Evolutionary conservation across 495 filamentous ascomycete species (phyloP).

Genomic region (Cenococcum geophilum): DNA sequence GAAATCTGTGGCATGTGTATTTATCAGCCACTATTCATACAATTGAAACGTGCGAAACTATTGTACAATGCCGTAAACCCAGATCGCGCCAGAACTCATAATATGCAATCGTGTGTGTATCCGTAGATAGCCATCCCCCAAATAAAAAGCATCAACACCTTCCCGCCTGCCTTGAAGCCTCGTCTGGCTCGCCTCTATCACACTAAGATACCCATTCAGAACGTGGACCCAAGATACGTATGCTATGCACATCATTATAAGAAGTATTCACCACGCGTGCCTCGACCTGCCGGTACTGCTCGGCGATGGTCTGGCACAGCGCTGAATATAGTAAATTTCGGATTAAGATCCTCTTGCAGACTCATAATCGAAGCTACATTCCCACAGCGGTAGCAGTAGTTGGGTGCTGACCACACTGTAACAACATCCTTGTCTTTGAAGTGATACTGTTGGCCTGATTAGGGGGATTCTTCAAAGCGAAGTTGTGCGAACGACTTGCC

Average conservation of each 20-base stretch:
- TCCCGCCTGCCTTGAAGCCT: not conserved
- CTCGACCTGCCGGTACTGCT: conserved; percentile 73
- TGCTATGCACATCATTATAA: conserved; percentile 49
- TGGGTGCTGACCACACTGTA: conserved; percentile 98
- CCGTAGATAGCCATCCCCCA: not conserved
- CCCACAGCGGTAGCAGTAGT: conserved; percentile 98
- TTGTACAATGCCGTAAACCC: conserved; percentile 1
- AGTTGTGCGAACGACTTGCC: conserved; percentile 40
- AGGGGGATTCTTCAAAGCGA: not conserved
- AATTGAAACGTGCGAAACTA: not conserved
- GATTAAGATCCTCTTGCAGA: conserved; percentile 73
- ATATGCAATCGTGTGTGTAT: not conserved
- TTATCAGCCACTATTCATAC: not conserved
- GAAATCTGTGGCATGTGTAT: not conserved
- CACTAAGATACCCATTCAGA: conserved; percentile 2
- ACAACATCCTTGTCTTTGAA: conserved; percentile 93
- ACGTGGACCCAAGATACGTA: conserved; percentile 13
- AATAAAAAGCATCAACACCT: not conserved
- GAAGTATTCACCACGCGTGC: conserved; percentile 89
- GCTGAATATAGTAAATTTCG: conserved; percentile 88
- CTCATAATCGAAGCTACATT: conserved; percentile 98
- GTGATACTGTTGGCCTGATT: conserved; percentile 58
- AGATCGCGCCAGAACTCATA: not conserved
- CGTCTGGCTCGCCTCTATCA: conserved; percentile 5
- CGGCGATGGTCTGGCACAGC: conserved; percentile 89